phyloP scores from a whole-genome alignment of 257 asterid genomes.

The Paulownia fortunei region DNA sequence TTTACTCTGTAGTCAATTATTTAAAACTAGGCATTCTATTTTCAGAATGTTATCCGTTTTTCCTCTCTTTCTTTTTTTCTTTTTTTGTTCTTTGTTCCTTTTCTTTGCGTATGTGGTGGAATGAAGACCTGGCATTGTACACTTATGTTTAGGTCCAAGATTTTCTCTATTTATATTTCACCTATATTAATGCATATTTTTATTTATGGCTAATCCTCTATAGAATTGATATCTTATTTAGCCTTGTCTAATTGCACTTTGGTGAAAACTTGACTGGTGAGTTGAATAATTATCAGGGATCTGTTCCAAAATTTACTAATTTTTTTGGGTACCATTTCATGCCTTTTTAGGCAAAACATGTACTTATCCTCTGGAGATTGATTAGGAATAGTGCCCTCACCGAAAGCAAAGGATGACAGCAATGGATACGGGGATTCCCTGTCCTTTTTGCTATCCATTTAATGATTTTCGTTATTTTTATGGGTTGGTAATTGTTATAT shows the following conservation, averaged over 20 bases:
- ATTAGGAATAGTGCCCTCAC: neutral
- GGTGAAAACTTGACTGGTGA: neutral
- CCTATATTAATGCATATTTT: neutral
- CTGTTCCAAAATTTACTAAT: neutral
- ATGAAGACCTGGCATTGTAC: neutral
- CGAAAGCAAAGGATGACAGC: too few relatives aligned
- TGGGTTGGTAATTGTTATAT: neutral
- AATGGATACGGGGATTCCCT: too few relatives aligned
- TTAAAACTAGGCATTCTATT: neutral
- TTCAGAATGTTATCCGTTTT: neutral
- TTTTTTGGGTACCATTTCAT: neutral
- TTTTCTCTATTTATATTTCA: neutral
- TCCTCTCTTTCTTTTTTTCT: neutral
- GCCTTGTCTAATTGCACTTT: neutral
- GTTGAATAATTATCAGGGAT: slow-evolving; percentile 8
- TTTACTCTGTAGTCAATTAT: neutral
- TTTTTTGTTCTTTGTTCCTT: neutral
- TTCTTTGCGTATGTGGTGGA: neutral
- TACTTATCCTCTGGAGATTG: neutral
- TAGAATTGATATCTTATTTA: neutral
- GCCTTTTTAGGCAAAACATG: neutral
- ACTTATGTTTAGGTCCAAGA: neutral
- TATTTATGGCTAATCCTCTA: neutral
- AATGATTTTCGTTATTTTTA: neutral
- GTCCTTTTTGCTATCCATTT: neutral